Evolutionary conservation across 1,284 basidiomycete genomes (phyloP).

Genomic region (Cystobasidium pallidum): DNA sequence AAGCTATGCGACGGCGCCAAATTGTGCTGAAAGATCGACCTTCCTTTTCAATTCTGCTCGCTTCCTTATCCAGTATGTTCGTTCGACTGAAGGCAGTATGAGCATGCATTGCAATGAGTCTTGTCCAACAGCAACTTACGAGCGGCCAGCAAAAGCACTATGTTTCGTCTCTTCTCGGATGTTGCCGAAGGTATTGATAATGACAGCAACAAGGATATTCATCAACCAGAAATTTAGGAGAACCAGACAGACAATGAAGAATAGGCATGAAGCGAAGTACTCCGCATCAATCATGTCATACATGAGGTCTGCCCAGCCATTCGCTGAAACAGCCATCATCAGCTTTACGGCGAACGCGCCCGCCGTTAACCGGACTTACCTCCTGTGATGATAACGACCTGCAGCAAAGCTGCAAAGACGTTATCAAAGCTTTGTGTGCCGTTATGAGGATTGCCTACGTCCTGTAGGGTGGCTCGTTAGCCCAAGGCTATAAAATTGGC

Average conservation of each 20-base stretch:
- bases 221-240: slow-evolving; percentile 82
- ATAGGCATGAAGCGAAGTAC: slow-evolving; percentile 82
- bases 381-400: slow-evolving; percentile 83
- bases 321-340: slow-evolving; percentile 51
- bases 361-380: slow-evolving; percentile 60
- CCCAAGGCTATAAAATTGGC: slow-evolving; percentile 17
- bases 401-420: slow-evolving; percentile 77
- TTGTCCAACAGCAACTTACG: slow-evolving; percentile 30
- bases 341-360: background rate
- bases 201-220: slow-evolving; percentile 80
- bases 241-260: slow-evolving; percentile 82
- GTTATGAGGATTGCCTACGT: slow-evolving; percentile 70
- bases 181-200: slow-evolving; percentile 90
- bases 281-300: slow-evolving; percentile 90
- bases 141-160: slow-evolving; percentile 76
- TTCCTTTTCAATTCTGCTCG: background rate
- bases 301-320: slow-evolving; percentile 69
- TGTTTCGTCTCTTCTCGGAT: slow-evolving; percentile 86
- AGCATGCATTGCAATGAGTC: background rate
- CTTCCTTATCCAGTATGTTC: slow-evolving; percentile 4
- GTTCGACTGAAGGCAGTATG: background rate
- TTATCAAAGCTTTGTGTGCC: slow-evolving; percentile 86
- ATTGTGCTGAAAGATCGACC: slow-evolving; percentile 27
- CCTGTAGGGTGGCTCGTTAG: slow-evolving; percentile 56
- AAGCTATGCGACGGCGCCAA: slow-evolving; percentile 12